Evolutionary conservation across 1,284 basidiomycete genomes (phyloP).

Genomic region (Malassezia sympodialis): DNA sequence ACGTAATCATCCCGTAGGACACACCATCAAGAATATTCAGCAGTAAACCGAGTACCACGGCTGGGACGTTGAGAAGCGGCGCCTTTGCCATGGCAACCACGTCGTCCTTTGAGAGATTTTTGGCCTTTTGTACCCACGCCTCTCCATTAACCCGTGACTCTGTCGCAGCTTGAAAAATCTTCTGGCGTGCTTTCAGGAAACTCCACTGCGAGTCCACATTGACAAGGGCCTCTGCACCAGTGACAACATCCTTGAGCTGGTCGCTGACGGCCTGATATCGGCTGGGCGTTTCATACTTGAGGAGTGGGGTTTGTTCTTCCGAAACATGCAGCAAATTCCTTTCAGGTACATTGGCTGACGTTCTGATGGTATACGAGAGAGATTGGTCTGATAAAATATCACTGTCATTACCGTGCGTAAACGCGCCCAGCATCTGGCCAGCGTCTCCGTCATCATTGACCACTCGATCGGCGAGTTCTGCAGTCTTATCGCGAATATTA

Average conservation of each 20-base stretch:
- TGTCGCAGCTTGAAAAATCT: not conserved
- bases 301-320: not conserved
- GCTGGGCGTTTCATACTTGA: not conserved
- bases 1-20: constrained; percentile 67
- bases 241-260: constrained; percentile 2
- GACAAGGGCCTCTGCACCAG: constrained; percentile 3
- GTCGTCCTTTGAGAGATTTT: constrained; percentile 22
- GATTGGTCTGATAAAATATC: not conserved
- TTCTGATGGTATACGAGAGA: not conserved
- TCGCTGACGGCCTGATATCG: not conserved
- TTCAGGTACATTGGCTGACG: not conserved
- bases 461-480: constrained; percentile 39
- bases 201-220: constrained; percentile 7
- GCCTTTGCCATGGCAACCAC: constrained; percentile 24
- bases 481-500: constrained; percentile 39
- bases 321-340: not conserved
- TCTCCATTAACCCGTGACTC: not conserved
- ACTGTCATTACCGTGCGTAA: not conserved
- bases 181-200: not conserved
- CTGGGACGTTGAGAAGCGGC: constrained; percentile 53
- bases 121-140: not conserved
- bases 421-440: not conserved
- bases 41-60: constrained; percentile 72
- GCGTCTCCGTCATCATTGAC: constrained; percentile 31
- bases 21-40: constrained; percentile 90